A percentile compares a stretch with the other conserved stretches of the same genome.
These are phyloP conservation scores for Suhomyces kilbournensis DNA, from an alignment of 805 yeast species.

Conservation along the genomic window DNA sequence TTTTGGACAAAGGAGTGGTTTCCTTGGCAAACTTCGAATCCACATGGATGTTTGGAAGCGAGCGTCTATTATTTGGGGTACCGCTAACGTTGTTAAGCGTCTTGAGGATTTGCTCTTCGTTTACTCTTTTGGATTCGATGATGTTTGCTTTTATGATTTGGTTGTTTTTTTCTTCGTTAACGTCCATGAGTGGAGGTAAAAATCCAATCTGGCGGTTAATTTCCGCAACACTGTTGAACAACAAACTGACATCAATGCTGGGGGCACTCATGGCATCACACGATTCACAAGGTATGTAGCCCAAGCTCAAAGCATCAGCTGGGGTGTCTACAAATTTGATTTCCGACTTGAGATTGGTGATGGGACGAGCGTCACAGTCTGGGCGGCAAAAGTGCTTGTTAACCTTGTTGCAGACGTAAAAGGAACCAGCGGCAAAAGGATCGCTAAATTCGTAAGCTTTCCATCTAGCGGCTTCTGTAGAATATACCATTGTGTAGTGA, in stretches of 20 bases:
- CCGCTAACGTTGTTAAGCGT: slow-evolving; percentile 16
- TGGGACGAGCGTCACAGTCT: slow-evolving; percentile 55
- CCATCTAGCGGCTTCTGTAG: slow-evolving; percentile 49
- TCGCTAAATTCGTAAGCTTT: slow-evolving; percentile 64
- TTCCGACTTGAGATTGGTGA: slow-evolving; percentile 42
- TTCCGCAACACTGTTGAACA: slow-evolving; percentile 48
- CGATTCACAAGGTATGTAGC: slow-evolving; percentile 49
- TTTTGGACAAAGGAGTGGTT: slow-evolving; percentile 41
- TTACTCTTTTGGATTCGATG: slow-evolving; percentile 21
- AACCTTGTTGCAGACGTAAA: slow-evolving; percentile 48
- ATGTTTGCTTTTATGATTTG: slow-evolving; percentile 37
- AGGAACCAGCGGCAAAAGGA: slow-evolving; percentile 61
- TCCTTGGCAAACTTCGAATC: slow-evolving; percentile 26
- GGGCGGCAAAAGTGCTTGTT: slow-evolving; percentile 59
- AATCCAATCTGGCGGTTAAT: slow-evolving; percentile 61
- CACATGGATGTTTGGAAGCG: slow-evolving; percentile 27
- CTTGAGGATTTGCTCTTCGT: slow-evolving; percentile 23
- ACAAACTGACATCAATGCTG: slow-evolving; percentile 43
- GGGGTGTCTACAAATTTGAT: slow-evolving; percentile 43
- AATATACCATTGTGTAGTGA: slow-evolving; percentile 33
- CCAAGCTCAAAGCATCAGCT: slow-evolving; percentile 42
- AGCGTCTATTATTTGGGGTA: slow-evolving; percentile 20
- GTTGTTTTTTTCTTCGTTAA: slow-evolving; percentile 39
- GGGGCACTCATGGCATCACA: slow-evolving; percentile 54
- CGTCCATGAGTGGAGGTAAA: slow-evolving; percentile 48